Percentiles rank a stretch among this genome's conserved stretches.
Evolutionary conservation across 371 early-diverging fungal genomes (phyloP).

Genomic region (Mortierella sp.): DNA sequence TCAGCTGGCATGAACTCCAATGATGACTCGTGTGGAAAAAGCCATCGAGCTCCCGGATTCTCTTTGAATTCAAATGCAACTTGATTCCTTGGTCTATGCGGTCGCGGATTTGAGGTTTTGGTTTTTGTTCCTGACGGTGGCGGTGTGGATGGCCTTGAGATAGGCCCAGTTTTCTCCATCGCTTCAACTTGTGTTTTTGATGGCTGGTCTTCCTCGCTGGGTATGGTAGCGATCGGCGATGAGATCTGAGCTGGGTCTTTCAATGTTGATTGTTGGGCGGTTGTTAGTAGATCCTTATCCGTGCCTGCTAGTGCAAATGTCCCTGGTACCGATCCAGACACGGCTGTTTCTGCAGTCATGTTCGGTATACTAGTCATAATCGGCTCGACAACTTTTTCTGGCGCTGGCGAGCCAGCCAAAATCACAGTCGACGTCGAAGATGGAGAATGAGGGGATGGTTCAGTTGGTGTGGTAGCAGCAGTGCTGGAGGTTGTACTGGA

Average conservation of each 20-base stretch:
- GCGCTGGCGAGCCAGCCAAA: constrained; percentile 23
- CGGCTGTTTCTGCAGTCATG: constrained; percentile 20
- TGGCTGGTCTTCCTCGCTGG: neutral
- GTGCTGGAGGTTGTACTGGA: constrained; percentile 12
- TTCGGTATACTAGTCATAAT: constrained; percentile 28
- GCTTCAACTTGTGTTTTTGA: neutral
- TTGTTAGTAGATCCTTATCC: constrained; percentile 4
- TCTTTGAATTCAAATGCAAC: constrained; percentile 54
- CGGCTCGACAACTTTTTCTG: constrained; percentile 44
- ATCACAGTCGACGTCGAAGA: constrained; percentile 19
- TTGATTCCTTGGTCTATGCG: constrained; percentile 33
- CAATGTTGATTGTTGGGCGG: neutral
- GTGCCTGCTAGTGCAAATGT: neutral
- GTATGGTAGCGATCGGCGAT: neutral
- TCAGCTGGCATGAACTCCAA: constrained; percentile 35
- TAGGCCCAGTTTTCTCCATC: neutral
- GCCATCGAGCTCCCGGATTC: constrained; percentile 45
- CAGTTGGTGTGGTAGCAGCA: constrained; percentile 13
- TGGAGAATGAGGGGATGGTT: constrained; percentile 14
- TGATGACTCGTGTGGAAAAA: constrained; percentile 49
- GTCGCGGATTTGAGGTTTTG: constrained; percentile 1
- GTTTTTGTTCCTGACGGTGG: constrained; percentile 9
- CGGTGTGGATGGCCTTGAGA: neutral
- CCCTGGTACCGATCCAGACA: constrained; percentile 14
- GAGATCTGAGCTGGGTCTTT: neutral